Evolutionary conservation across 768 basidiomycete genomes (phyloP).

Genomic region (Calocybe cyanea): DNA sequence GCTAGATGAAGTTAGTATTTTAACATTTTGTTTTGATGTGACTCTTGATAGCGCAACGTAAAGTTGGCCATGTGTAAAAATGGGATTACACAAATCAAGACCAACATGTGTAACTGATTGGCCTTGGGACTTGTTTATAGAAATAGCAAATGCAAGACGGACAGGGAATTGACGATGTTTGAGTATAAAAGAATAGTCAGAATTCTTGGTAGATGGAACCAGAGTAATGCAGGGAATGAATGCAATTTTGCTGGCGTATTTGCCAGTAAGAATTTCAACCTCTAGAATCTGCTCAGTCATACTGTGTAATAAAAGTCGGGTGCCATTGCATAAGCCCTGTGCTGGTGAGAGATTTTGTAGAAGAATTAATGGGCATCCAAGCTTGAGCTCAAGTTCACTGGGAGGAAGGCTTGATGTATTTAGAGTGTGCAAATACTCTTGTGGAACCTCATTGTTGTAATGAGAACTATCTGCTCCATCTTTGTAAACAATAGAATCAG

Average conservation of each 20-base stretch:
- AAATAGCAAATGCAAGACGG: slow-evolving; percentile 32
- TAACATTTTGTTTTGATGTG: slow-evolving; percentile 21
- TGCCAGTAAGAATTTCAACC: not conserved
- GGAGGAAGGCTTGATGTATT: not conserved
- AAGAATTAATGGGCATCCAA: slow-evolving; percentile 1
- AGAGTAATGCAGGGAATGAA: not conserved
- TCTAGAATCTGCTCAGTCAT: not conserved
- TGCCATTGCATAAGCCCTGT: slow-evolving; percentile 2
- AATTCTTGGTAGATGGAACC: not conserved
- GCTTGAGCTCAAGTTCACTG: not conserved
- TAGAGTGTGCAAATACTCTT: not conserved
- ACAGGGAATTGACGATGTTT: slow-evolving; percentile 30
- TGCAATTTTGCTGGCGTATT: not conserved
- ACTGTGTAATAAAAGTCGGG: not conserved
- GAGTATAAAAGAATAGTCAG: slow-evolving; percentile 18
- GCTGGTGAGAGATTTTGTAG: not conserved
- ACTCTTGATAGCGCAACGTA: slow-evolving; percentile 33
- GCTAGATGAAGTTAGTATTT: slow-evolving; percentile 21
- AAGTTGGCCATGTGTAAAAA: slow-evolving; percentile 33
- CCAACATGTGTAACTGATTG: slow-evolving; percentile 33
- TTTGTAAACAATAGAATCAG: slow-evolving; percentile 21
- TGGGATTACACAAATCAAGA: slow-evolving; percentile 25
- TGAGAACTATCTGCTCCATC: slow-evolving; percentile 5
- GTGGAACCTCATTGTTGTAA: not conserved
- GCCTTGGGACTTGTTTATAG: slow-evolving; percentile 38